Base-by-base conservation (phyloP, 176 grass and related monocot species). In the Triticum monococcum region DNA sequence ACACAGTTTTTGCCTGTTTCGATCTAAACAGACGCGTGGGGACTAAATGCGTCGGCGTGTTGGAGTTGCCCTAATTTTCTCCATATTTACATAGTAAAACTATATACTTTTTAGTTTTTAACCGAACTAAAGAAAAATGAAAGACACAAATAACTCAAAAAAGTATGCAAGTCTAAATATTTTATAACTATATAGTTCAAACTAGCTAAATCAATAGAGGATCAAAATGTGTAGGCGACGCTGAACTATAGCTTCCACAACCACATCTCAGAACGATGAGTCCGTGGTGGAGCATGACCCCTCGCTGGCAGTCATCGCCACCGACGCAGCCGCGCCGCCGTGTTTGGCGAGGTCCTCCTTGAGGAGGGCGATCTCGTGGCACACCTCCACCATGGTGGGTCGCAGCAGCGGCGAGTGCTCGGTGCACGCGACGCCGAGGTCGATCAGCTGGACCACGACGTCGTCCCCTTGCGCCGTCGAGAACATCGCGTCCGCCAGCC, bases 361-460 rank as follows among this genome's bases (percentile, higher is more conserved):
- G 70, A 98, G 70, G 66, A 94, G 60, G 4, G 84, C 70, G n/a
- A 96, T 89, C 90, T 92, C 88, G 13, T 94, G 88, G 79, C 89
- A 95, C 7, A 89, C 92, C 41, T 96, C 88, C 54, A 72, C 84
- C 96, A 94, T 98, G 38, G 88, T 96, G 3, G 92, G 93, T 76
- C 96, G 56, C 75, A 64, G 41, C 83, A 82, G 7, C 43, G 93
- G 90, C 48, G 91, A 91, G 45, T 94, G 68, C 65, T 94, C 86
- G 9, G 96, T 94, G 93, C 96, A 98, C 46, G 83, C 84, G 3
- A 98, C 61, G 16, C 96, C 96, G 25, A 98, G 84, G 81, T 98
- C 90, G 77, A 94, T 89, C 65, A 98, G 64, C 35, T 91, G 91
- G 5, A 37, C 81, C 79, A 94, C 28, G 78, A 96, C 24, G 31